Base-by-base conservation (phyloP, 305 asterid genomes). In the Plantago coronopus region DNA sequence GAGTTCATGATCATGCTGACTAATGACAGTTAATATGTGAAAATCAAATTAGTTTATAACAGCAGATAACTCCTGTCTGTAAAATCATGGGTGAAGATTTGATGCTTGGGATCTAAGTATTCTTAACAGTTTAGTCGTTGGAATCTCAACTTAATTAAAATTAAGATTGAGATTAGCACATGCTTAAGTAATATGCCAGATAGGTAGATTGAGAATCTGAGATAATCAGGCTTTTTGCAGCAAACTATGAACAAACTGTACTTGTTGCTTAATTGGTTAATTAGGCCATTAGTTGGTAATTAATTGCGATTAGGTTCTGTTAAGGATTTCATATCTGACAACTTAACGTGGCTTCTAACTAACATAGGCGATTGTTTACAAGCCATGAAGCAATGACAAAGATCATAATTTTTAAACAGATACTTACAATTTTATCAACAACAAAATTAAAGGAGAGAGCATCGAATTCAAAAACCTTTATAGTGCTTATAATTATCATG, bases 261-360 rank as follows among this genome's bases (percentile, higher is more conserved):
- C 50, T 7, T n/a, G 8, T 46, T 46, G 48, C 44, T 34, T 29
- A 19, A 1, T 27, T 54, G 6, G 8, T 54, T 4, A 54, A 54
- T 6, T 17, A 38, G 10, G 23, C 23, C 9, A 2, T 22, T n/a
- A 23, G 14, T 43, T n/a, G n/a, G n/a, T n/a, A n/a, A n/a, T n/a
- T n/a, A n/a, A n/a, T n/a, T n/a, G n/a, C n/a, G n/a, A n/a, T n/a
- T 43, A 38, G 63, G 53, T 19, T 20, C 19, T 27, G 11, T 17
- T 56, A 56, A 13, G 18, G 48, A 56, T 56, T 56, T 34, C 17
- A 55, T 29, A 29, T 4, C 61, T 31, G 44, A 55, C 46, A 29
- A 15, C 5, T 6, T n/a, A 54, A 54, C 59, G 18, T 53, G 58
- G 2, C 6, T 29, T 53, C 17, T 8, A 29, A 25, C 42, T 22